Evolutionary conservation across 1,139 yeast genomes (phyloP).

Genomic region (Keqinozyma sinolaborantium): DNA sequence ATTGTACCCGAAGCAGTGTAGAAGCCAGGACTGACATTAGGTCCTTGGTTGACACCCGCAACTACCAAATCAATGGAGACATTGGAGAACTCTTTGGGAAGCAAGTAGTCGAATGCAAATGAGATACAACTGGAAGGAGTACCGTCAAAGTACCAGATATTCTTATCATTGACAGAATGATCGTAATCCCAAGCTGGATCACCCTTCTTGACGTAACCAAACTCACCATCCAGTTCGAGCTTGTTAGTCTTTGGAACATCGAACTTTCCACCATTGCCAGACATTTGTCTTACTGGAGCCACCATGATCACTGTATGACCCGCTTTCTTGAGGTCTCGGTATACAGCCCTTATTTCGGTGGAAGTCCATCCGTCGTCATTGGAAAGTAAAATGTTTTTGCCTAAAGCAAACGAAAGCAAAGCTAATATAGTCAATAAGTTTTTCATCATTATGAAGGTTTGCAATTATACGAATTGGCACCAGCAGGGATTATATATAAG

Average conservation of each 20-base stretch:
- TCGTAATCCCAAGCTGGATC: constrained; percentile 39
- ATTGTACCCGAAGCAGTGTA: constrained; percentile 43
- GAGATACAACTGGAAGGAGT: constrained; percentile 42
- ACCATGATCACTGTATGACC: constrained; percentile 29
- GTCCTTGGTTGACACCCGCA: constrained; percentile 47
- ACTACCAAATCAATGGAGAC: constrained; percentile 37
- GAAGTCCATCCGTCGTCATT: constrained; percentile 32
- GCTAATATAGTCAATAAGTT: too few relatives aligned
- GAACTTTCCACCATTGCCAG: constrained; percentile 29
- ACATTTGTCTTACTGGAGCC: constrained; percentile 29
- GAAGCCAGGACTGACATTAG: constrained; percentile 34
- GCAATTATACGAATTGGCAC: not conserved
- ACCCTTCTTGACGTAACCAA: constrained; percentile 34
- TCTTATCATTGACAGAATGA: constrained; percentile 30
- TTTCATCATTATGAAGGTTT: not conserved
- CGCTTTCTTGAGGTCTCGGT: constrained; percentile 23
- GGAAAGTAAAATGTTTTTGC: constrained; percentile 26
- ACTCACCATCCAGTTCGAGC: constrained; percentile 27
- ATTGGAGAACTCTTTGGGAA: constrained; percentile 31
- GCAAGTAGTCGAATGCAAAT: constrained; percentile 36
- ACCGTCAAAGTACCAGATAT: constrained; percentile 46
- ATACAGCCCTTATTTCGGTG: constrained; percentile 30
- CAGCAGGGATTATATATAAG: constrained; percentile 1
- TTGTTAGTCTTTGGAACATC: constrained; percentile 19
- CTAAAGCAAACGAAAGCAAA: not conserved